Percentiles rank a stretch among this genome's conserved stretches.
phyloP scores from a whole-genome alignment of 176 grass and related monocot species.

The Oryza punctata region DNA sequence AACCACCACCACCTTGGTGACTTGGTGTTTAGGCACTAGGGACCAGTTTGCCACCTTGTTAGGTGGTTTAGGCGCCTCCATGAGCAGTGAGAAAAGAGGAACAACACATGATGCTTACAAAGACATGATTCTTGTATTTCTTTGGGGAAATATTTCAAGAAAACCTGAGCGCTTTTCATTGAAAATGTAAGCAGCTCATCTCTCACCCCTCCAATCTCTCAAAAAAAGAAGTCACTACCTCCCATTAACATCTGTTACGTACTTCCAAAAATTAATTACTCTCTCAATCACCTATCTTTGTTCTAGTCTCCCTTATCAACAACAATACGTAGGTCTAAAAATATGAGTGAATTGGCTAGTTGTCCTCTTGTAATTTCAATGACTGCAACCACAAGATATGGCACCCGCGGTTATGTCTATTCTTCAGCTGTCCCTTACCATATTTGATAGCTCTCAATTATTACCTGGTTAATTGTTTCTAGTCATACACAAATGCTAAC shows the following conservation, averaged over 20 bases:
- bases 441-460: background rate
- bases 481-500: background rate
- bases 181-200: background rate
- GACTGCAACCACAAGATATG: background rate
- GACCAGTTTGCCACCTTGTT: background rate
- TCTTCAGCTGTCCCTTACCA: background rate
- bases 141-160: background rate
- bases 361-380: too few relatives aligned
- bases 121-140: background rate
- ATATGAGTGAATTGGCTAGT: too few relatives aligned
- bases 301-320: background rate
- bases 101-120: background rate
- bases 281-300: background rate
- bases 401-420: background rate
- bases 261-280: background rate
- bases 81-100: conserved; percentile 5
- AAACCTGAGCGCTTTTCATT: background rate
- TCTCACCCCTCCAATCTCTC: background rate
- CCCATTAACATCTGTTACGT: background rate
- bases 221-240: background rate
- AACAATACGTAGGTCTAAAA: background rate
- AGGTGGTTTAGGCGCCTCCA: background rate
- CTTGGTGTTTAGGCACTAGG: too few relatives aligned
- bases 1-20: too few relatives aligned
- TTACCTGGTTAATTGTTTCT: background rate